Percentiles rank a stretch among this genome's conserved stretches.
Evolutionary conservation across 1,284 basidiomycete species (phyloP).

Genomic region (Apiotrichum brassicae): DNA sequence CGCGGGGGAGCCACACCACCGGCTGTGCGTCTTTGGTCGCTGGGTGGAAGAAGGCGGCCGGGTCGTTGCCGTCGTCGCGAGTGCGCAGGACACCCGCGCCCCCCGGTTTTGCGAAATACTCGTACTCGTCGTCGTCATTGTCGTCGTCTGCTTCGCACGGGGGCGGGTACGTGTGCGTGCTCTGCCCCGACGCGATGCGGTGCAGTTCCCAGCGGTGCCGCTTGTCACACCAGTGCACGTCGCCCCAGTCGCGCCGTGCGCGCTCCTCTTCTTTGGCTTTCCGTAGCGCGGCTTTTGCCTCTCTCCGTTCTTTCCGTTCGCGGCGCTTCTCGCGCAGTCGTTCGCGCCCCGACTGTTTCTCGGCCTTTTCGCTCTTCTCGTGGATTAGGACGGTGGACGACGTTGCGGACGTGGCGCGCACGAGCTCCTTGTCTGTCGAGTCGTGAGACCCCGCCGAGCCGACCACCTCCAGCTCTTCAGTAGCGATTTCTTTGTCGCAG

Average conservation of each 20-base stretch:
- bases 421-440: no score
- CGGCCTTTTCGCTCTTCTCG: constrained; percentile 17
- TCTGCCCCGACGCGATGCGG: no score
- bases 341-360: background rate
- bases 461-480: background rate
- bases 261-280: background rate
- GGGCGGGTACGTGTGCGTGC: no score
- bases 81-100: constrained; percentile 31
- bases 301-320: background rate
- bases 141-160: constrained; percentile 1
- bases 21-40: constrained; percentile 66
- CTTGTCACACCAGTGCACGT: constrained; percentile 2
- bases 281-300: background rate
- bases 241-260: background rate
- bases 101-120: constrained; percentile 40
- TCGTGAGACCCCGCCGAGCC: background rate
- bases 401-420: no score
- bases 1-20: constrained; percentile 72
- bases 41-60: constrained; percentile 65
- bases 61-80: constrained; percentile 30
- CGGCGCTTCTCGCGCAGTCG: no score
- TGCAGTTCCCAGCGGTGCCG: no score
- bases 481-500: background rate
- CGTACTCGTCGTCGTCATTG: constrained; percentile 17
- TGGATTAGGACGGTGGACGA: no score